Evolutionary conservation across 75 land plant genomes (phyloP), one percentile per base, ranked within the genome.

Genomic region (Pinus albicaulis): DNA sequence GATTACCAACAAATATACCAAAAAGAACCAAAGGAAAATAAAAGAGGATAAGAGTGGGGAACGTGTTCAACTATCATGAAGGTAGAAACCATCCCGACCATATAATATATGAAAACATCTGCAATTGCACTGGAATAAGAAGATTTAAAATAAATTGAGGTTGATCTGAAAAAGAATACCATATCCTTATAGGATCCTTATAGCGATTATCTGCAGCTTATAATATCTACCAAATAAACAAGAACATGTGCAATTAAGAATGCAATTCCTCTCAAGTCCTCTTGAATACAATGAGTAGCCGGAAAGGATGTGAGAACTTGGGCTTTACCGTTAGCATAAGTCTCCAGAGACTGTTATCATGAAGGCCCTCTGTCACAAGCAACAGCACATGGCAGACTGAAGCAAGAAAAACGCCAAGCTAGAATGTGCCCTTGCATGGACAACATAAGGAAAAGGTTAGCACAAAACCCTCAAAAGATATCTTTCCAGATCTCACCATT

Each of bases 371-470:
- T 23, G 98, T 81, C 7, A 92, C 87, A 73, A 97, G 85, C 76
- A 97, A 79, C 36, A 97, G 58, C 23, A 92, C 80, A 85, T 97
- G 93, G 76, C 99, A 94, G 74, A 95, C 83, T 14, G 99, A 92
- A 52, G 92, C 84, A 36, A 97, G 89, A 60, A 97, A 91, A 74
- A 97, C 90, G 24, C 98, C 99, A 79, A 97, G 93, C 99, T 97
- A 94, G 74, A 88, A 85, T 62, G 75, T 81, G 78, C 82, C 89
- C 94, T 92, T 92, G 92, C 94, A 89, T 72, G 73, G 83, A 59
- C 44, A 56, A n/a, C 44, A 59, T 70, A 78, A 57, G 48, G 52
- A 26, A 76, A 73, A 73, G 15, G 34, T 48, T 48, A 73, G 59
- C 65, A 56, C 59, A 25, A 25, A 7, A 55, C 25, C 31, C 23